Base-by-base conservation (phyloP, 2,329 filamentous ascomycete species). In the Curvularia spicifera region DNA sequence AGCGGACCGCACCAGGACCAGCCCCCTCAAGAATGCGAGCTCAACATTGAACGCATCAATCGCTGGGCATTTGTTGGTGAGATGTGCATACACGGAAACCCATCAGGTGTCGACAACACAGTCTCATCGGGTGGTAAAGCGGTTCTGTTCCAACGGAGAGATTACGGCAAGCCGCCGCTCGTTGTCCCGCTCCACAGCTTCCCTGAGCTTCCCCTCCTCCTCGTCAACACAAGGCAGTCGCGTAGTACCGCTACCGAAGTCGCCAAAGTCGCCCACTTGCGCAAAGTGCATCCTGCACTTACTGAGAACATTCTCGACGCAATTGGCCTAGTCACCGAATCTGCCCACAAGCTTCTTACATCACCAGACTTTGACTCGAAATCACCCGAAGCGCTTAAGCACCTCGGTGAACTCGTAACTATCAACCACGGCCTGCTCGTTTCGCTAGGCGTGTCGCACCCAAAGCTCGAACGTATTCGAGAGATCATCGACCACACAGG, bases 11-110 rank as follows among this genome's bases (percentile, higher is more conserved):
- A 98, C 73, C 91, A 91, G 0, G 94, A 98, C 70, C 94, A 98
- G 76, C 91, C 93, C 4, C 79, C 87, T 0, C 88, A 92, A 53
- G 95, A 99, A 79, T 91, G 91, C n/a, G 88, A 91, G 59, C 79
- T 93, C 43, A 94, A 99, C 75, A 85, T 98, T 29, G 93, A 98
- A 79, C 88, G 94, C 63, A 97, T 99, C 79, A 99, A 99, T 78
- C 86, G 91, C 61, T 99, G 96, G 95, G 93, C 95, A 0, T 98
- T 97, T 77, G 95, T 99, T 0, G 90, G 90, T 24, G 95, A 99
- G 77, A 90, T 98, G 87, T 95, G 93, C 78, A 97, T 98, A 63
- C 95, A 99, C 74, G 95, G 94, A 37, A 98, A 96, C 72, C 95
- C 95, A 0, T 97, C 92, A 0, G 95, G 95, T 0, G 91, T 99